These are phyloP conservation scores for Malassezia globosa DNA, from an alignment of 1,284 basidiomycete genomes.

Conservation along the genomic window DNA sequence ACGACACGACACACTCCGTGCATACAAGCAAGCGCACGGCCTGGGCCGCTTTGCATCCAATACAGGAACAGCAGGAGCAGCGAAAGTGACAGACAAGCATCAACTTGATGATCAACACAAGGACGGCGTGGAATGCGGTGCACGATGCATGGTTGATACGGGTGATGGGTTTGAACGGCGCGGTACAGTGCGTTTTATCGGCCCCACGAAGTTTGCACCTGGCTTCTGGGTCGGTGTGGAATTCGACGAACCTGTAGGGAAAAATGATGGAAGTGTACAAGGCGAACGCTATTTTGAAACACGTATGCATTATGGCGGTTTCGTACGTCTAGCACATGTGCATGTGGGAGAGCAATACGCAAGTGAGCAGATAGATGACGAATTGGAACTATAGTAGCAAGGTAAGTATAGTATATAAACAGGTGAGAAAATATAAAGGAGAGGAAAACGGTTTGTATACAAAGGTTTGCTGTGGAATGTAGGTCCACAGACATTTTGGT, in stretches of 20 bases:
- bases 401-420: not conserved
- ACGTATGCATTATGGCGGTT: conserved; percentile 65
- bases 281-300: conserved; percentile 76
- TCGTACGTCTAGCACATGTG: conserved; percentile 75
- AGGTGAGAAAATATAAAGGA: not conserved
- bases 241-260: conserved; percentile 90
- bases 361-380: conserved; percentile 3
- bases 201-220: conserved; percentile 61
- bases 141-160: conserved; percentile 72
- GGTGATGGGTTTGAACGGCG: conserved; percentile 52
- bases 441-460: no score
- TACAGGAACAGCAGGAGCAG: conserved; percentile 21
- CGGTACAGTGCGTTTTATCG: conserved; percentile 75
- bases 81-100: not conserved
- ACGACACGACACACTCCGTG: conserved; percentile 64
- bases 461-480: no score
- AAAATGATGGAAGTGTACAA: conserved; percentile 86
- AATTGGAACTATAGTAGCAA: not conserved
- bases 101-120: no score
- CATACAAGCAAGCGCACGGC: conserved; percentile 77
- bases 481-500: no score
- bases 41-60: conserved; percentile 68
- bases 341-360: conserved; percentile 69
- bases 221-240: conserved; percentile 78
- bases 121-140: conserved; percentile 56